phyloP scores from a whole-genome alignment of 169 alveolate species.

The Babesia caballi region DNA sequence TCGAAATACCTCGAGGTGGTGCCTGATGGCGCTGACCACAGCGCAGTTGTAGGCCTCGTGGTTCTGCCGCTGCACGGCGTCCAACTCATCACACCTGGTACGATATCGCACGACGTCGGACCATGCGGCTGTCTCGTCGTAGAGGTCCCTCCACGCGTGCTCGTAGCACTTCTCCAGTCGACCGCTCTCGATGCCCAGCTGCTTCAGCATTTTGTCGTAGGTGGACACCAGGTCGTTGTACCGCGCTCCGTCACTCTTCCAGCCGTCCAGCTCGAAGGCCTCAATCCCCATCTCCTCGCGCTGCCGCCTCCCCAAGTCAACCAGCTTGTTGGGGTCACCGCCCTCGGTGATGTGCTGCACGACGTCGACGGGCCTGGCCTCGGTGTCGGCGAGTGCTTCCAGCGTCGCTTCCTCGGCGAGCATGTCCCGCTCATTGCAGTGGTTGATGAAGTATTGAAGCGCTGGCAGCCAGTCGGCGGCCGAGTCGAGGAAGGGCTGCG shows the following conservation, averaged over 20 bases:
- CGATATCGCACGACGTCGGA: constrained; percentile 8
- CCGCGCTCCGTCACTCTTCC: constrained; percentile 9
- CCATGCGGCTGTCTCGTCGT: not conserved
- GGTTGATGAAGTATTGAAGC: constrained; percentile 14
- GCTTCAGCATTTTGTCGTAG: constrained; percentile 10
- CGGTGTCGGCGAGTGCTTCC: not conserved
- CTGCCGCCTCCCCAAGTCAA: constrained; percentile 18
- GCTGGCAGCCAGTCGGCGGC: constrained; percentile 51
- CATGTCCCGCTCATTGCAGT: not conserved
- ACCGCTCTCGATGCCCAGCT: not conserved
- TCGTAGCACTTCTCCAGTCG: not conserved
- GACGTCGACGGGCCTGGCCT: constrained; percentile 8
- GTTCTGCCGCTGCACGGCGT: constrained; percentile 6
- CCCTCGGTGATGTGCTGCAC: constrained; percentile 22
- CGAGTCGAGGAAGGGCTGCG: constrained; percentile 27
- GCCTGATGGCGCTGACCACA: constrained; percentile 27
- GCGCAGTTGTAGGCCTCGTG: constrained; percentile 54
- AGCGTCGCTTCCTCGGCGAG: not conserved
- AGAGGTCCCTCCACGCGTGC: not conserved
- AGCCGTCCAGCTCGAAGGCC: constrained; percentile 9
- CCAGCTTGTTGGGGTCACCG: constrained; percentile 30
- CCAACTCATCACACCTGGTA: constrained; percentile 24
- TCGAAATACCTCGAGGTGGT: constrained; percentile 33
- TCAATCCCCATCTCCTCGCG: not conserved
- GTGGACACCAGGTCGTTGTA: constrained; percentile 1